Evolutionary conservation across 495 filamentous ascomycete genomes (phyloP).

Genomic region (Xylaria palmicola): DNA sequence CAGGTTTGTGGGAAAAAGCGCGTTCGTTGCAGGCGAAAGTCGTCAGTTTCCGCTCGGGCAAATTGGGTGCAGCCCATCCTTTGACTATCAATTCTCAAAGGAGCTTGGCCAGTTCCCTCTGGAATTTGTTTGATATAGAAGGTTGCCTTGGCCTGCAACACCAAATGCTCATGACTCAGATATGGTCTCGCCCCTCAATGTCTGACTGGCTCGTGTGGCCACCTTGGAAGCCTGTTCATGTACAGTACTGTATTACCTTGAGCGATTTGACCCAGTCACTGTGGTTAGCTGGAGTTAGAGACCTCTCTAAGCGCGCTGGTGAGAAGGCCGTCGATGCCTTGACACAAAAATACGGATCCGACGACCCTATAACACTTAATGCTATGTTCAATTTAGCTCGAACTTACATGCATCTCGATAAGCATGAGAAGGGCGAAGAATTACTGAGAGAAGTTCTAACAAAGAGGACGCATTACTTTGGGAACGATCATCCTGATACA

Average conservation of each 20-base stretch:
- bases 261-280: slow-evolving; percentile 5
- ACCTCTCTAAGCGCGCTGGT: slow-evolving; percentile 14
- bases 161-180: slow-evolving; percentile 5
- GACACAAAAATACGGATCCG: slow-evolving; percentile 13
- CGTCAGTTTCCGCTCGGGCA: neutral
- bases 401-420: slow-evolving; percentile 23
- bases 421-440: slow-evolving; percentile 12
- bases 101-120: neutral
- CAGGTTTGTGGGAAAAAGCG: slow-evolving; percentile 6
- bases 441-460: slow-evolving; percentile 17
- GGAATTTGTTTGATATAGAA: slow-evolving; percentile 7
- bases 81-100: neutral
- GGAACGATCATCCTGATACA: slow-evolving; percentile 22
- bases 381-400: slow-evolving; percentile 29
- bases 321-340: slow-evolving; percentile 23
- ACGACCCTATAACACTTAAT: slow-evolving; percentile 23
- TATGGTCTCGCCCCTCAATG: slow-evolving; percentile 8
- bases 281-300: slow-evolving; percentile 3
- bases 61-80: slow-evolving; percentile 5
- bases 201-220: slow-evolving; percentile 12
- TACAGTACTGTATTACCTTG: slow-evolving; percentile 1
- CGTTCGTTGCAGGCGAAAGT: slow-evolving; percentile 3
- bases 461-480: slow-evolving; percentile 19
- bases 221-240: slow-evolving; percentile 4
- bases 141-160: neutral